phyloP scores from a whole-genome alignment of 2,329 filamentous ascomycete genomes.

The Colletotrichum sp. region DNA sequence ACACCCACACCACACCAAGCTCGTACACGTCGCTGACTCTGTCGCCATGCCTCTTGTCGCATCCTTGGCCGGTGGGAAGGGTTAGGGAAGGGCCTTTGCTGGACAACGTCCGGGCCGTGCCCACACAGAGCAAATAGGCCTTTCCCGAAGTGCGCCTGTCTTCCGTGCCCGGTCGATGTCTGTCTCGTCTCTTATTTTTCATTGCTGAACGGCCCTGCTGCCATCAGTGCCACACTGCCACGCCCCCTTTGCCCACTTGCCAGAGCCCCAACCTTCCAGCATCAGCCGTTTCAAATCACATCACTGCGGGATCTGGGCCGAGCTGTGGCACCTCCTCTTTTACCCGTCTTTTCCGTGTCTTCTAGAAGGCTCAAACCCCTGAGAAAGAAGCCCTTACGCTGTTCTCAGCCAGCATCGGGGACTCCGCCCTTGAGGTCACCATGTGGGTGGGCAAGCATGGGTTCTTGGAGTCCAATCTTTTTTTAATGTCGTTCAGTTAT shows the following conservation, averaged over 20 bases:
- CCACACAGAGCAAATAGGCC: background rate
- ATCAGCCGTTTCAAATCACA: conserved; percentile 22
- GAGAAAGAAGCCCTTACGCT: background rate
- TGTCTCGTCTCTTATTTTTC: conserved; percentile 14
- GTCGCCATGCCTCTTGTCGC: conserved; percentile 9
- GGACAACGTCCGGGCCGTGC: conserved; percentile 12
- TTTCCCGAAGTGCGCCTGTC: conserved; percentile 16
- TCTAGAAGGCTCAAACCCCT: conserved; percentile 16
- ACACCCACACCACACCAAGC: conserved; percentile 19
- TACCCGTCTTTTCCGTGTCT: conserved; percentile 19
- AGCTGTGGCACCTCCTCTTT: conserved; percentile 19
- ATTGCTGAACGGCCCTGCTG: background rate
- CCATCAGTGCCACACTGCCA: background rate
- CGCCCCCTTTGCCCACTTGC: background rate
- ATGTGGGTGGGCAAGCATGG: conserved; percentile 4
- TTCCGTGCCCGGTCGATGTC: conserved; percentile 16
- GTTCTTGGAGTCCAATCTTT: background rate
- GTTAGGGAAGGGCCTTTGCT: conserved; percentile 1
- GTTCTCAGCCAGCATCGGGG: conserved; percentile 12
- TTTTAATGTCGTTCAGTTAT: background rate
- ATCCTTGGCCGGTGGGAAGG: conserved; percentile 8
- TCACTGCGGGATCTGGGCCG: conserved; percentile 20
- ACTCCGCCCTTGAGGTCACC: background rate
- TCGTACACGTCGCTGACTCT: conserved; percentile 19
- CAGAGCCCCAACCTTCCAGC: conserved; percentile 13